Percentiles rank a stretch among this genome's conserved stretches.
Evolutionary conservation across 2,329 filamentous ascomycete species (phyloP).

Genomic region (Botrytis squamosa): DNA sequence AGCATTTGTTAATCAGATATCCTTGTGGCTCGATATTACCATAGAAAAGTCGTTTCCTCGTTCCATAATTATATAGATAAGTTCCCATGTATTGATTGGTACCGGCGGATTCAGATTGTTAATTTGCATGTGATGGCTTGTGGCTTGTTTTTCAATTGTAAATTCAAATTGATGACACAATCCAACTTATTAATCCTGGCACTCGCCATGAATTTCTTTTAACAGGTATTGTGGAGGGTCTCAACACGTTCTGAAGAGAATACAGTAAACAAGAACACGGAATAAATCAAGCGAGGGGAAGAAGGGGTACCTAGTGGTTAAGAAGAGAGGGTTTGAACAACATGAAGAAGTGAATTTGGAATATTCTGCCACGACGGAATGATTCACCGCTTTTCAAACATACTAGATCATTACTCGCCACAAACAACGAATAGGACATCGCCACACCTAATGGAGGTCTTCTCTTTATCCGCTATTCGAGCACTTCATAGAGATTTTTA

Average conservation of each 20-base stretch:
- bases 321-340: background rate
- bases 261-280: background rate
- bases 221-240: background rate
- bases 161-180: background rate
- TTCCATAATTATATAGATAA: background rate
- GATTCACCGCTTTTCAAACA: background rate
- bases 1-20: background rate
- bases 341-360: background rate
- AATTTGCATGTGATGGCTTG: background rate
- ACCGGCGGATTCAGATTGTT: background rate
- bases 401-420: background rate
- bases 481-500: background rate
- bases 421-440: background rate
- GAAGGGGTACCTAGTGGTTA: background rate
- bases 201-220: background rate
- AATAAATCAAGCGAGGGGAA: background rate
- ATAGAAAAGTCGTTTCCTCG: background rate
- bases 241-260: background rate
- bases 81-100: background rate
- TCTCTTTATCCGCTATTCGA: background rate
- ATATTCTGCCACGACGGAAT: background rate
- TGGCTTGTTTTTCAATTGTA: background rate
- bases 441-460: background rate
- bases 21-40: background rate
- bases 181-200: background rate